Evolutionary conservation across 2,329 filamentous ascomycete species (phyloP), one percentile per base, ranked within the genome.

Genomic region (Sarocladium brachiariae): DNA sequence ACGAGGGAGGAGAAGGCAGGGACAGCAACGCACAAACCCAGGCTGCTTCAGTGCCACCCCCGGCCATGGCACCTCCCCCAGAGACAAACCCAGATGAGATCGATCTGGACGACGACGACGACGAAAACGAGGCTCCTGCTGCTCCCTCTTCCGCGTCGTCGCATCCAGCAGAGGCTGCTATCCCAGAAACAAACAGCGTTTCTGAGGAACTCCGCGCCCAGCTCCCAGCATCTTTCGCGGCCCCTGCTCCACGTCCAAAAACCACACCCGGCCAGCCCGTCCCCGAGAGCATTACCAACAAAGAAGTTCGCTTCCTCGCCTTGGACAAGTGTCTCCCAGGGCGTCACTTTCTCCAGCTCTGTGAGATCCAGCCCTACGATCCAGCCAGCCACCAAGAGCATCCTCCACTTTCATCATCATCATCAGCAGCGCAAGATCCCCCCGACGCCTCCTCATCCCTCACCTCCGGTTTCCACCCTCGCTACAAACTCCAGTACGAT

Each of bases 241-340:
- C 60, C 37, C 70, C 63, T 16, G 59, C 33, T 18, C 60, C 57
- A 37, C 65, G 60, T 13, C 63, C 65, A 33, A 69, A 67, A 37
- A 60, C 63, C 51, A 71, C 63, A 5, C 73, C 80, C 14, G 78
- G 77, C 31, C 78, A 84, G 50, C 81, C 84, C 2, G 80, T 86
- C 14, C 89, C 89, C 0, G 63, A 76, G 0, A 78, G 75, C 1
- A 95, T 96, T 54, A 80, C 76, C 2, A 97, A 97, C 71, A 86
- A 76, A 18, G 75, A 77, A 4, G 95, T 92, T 2, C 77, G 83
- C 11, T 99, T 99, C 66, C 76, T 99, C 10, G 87, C 93, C 0
- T 74, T 99, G 2, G 92, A 96, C 69, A 99, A 99, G 67, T 95
- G 89, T 61, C 76, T 92, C 37, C 86, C 87, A 0, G 77, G 84